Evolutionary conservation across 805 yeast genomes (phyloP).

Genomic region (Metschnikowia peoriensis): DNA sequence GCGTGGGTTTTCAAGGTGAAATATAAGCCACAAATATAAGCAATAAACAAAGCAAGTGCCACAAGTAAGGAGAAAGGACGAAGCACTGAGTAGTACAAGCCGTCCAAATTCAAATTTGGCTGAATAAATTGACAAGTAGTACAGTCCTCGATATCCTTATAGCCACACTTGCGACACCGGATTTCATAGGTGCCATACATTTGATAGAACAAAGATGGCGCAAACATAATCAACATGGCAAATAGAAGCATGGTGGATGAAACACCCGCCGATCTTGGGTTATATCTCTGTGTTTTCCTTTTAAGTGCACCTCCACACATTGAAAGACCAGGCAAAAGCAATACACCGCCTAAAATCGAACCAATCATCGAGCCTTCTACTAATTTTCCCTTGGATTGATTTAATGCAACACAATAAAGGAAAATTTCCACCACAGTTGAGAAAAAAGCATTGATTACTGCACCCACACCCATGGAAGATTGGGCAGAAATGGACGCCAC

Average conservation of each 20-base stretch:
- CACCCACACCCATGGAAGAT: conserved; percentile 98
- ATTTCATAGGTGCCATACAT: conserved; percentile 86
- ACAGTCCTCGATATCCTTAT: conserved; percentile 43
- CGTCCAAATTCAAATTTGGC: conserved; percentile 69
- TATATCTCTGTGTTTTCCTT: conserved; percentile 90
- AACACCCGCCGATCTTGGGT: conserved; percentile 96
- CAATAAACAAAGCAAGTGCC: conserved; percentile 74
- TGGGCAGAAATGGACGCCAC: conserved; percentile 99
- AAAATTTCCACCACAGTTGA: conserved; percentile 94
- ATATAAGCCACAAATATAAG: conserved; percentile 85
- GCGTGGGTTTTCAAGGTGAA: conserved; percentile 96
- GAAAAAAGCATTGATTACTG: conserved; percentile 95
- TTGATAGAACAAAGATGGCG: conserved; percentile 87
- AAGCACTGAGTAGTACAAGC: conserved; percentile 62
- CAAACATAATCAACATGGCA: conserved; percentile 86
- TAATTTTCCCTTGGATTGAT: conserved; percentile 78
- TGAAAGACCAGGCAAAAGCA: conserved; percentile 87
- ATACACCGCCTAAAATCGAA: conserved; percentile 86
- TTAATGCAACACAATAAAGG: conserved; percentile 85
- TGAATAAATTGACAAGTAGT: conserved; percentile 73
- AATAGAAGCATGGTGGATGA: conserved; percentile 92
- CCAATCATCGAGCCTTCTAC: conserved; percentile 98
- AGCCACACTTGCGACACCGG: conserved; percentile 57
- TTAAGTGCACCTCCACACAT: conserved; percentile 97
- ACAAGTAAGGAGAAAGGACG: conserved; percentile 82